phyloP scores from a whole-genome alignment of 208 protist species.

The Kentomonas sorsogonicus region DNA sequence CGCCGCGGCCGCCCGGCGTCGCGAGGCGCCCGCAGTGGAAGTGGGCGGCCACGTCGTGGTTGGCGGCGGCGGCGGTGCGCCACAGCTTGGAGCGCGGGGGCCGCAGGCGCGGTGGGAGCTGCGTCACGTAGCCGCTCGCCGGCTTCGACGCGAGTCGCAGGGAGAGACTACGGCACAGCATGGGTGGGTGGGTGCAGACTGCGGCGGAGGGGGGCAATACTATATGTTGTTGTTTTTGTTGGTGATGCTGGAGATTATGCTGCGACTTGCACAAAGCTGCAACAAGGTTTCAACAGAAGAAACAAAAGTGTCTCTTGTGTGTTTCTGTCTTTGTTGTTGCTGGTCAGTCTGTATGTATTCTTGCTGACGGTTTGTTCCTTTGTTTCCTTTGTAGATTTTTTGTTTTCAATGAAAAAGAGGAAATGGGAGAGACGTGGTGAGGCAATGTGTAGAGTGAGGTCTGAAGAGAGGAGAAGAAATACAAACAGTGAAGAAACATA shows the following conservation, averaged over 20 bases:
- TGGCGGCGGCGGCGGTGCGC: conserved; percentile 49
- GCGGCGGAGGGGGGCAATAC: background rate
- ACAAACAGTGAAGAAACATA: background rate
- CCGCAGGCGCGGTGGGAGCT: conserved; percentile 56
- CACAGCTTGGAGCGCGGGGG: conserved; percentile 29
- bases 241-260: background rate
- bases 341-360: background rate
- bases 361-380: background rate
- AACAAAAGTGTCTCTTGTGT: background rate
- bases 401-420: background rate
- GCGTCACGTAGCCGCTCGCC: conserved; percentile 63
- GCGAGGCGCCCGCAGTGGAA: conserved; percentile 22
- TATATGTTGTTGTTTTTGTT: background rate
- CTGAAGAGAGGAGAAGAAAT: background rate
- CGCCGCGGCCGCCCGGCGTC: background rate
- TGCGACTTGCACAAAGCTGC: background rate
- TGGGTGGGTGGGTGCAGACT: conserved; percentile 10
- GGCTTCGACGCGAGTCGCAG: conserved; percentile 67
- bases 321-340: background rate
- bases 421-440: conserved; percentile 5
- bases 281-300: background rate
- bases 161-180: conserved; percentile 22
- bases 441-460: background rate
- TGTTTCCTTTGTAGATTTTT: background rate
- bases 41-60: conserved; percentile 45